These are phyloP conservation scores for Rhexocercosporidium sp. DNA, from an alignment of 2,329 filamentous ascomycete genomes.

Conservation along the genomic window DNA sequence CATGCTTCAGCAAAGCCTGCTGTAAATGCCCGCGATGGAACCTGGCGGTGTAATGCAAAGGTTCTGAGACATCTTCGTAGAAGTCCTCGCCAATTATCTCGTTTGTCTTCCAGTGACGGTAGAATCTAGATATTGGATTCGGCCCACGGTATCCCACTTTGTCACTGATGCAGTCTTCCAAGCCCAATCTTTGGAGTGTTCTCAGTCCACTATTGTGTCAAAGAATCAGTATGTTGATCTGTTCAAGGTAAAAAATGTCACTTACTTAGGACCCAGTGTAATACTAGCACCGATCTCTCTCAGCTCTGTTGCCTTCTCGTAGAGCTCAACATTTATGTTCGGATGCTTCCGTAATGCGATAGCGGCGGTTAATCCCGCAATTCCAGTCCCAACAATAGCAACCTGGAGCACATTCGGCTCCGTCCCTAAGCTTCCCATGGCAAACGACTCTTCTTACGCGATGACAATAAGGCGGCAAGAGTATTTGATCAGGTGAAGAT, in stretches of 20 bases:
- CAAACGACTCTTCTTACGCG: background rate
- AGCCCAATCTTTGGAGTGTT: conserved; percentile 44
- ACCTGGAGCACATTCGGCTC: conserved; percentile 20
- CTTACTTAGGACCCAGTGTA: conserved; percentile 44
- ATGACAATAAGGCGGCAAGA: background rate
- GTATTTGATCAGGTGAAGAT: conserved; percentile 1
- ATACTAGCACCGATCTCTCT: conserved; percentile 47
- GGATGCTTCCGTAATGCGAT: conserved; percentile 43
- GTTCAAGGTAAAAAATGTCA: background rate
- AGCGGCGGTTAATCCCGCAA: conserved; percentile 46
- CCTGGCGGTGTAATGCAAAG: conserved; percentile 43
- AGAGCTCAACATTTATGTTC: conserved; percentile 43
- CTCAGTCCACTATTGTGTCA: conserved; percentile 37
- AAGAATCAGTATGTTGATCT: background rate
- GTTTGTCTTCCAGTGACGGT: conserved; percentile 46
- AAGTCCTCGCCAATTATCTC: conserved; percentile 44
- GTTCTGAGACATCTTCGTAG: conserved; percentile 40
- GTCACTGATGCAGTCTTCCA: conserved; percentile 43
- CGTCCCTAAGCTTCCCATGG: conserved; percentile 20
- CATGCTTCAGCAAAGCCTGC: conserved; percentile 41
- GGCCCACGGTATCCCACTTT: conserved; percentile 43
- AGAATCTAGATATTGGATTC: conserved; percentile 42
- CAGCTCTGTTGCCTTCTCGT: conserved; percentile 44
- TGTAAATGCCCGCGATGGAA: conserved; percentile 46
- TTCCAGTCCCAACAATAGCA: conserved; percentile 46